Conservation (phyloP, 305 asterid genomes). For the Fraxinus baroniana region DNA sequence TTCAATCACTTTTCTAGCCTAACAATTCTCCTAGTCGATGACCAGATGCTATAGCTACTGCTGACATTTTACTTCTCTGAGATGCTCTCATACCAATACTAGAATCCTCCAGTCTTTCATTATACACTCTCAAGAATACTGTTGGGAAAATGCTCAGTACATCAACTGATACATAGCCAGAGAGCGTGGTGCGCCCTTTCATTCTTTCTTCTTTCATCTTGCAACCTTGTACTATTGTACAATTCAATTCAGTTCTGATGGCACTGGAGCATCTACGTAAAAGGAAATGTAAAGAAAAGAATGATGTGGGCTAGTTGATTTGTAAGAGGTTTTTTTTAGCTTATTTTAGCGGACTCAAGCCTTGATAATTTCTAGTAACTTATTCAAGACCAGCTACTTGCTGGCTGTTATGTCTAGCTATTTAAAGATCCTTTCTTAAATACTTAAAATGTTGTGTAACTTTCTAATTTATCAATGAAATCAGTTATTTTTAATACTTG, state of each 20-base stretch:
- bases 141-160: background rate
- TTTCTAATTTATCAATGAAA: constrained; percentile 17
- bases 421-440: background rate
- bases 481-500: constrained; percentile 3
- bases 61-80: constrained; percentile 33
- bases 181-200: constrained; percentile 27
- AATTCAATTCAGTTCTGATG: constrained; percentile 40
- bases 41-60: constrained; percentile 28
- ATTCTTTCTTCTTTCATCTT: constrained; percentile 51
- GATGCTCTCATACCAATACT: constrained; percentile 2
- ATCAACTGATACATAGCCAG: constrained; percentile 29
- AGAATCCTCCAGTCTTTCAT: background rate
- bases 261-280: constrained; percentile 34
- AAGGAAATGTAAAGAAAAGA: constrained; percentile 38
- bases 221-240: constrained; percentile 38
- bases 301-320: constrained; percentile 32
- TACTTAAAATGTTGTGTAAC: background rate
- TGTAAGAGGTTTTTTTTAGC: background rate
- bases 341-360: constrained; percentile 16
- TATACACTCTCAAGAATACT: background rate
- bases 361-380: constrained; percentile 19
- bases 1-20: constrained; percentile 52
- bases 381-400: constrained; percentile 42
- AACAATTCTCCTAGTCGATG: constrained; percentile 30
- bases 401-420: constrained; percentile 31